Evolutionary conservation across 805 yeast species (phyloP), one percentile per base, ranked within the genome.

Genomic region (Cyberlindnera sargentensis): DNA sequence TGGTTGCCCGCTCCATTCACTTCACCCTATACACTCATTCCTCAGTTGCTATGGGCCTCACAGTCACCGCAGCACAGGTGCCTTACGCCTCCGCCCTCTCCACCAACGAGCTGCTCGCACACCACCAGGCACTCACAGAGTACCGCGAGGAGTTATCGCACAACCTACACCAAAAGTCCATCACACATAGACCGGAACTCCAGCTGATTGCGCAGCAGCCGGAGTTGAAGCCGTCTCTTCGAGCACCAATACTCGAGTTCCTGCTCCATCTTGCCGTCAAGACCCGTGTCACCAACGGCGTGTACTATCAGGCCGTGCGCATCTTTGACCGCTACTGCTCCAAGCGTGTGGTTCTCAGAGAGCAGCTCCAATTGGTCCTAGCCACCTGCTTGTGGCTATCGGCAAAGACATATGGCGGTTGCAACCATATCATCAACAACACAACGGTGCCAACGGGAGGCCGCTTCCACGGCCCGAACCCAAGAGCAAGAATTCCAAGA

Each of bases 351-450:
- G 93, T 90, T 1, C 73, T 84, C 49, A 77, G 82, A 51, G 90
- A 85, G 45, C 98, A 90, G 64, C 81, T 87, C 48, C 96, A 90
- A 63, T 72, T 91, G 42, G 91, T 91, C 8, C 88, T 95, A 30
- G 84, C 95, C 47, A 87, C 96, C 4, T 87, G 96, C 47, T 67
- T 91, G 31, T 91, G 98, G 97, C 75, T 91, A 30, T 87, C 96
- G 3, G 82, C 96, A 26, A 91, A 91, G 62, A 72, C 81, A n/a
- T 76, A 76, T 55, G 87, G 87, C 39, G 87, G 87, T 33, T 80
- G 82, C 61, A 78, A 78, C 51, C 87, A 80, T 62, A 76, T 79
- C 51, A 73, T 77, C 42, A 77, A 77, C 57, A 67, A 71, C 45
- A 60, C 68, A 3, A 62, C 65, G 6, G 62, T 71, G 26, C 75